Percentiles rank a stretch among this genome's conserved stretches.
These are phyloP conservation scores for Achaetomium macrosporum DNA, from an alignment of 2,329 filamentous ascomycete genomes.

Conservation along the genomic window DNA sequence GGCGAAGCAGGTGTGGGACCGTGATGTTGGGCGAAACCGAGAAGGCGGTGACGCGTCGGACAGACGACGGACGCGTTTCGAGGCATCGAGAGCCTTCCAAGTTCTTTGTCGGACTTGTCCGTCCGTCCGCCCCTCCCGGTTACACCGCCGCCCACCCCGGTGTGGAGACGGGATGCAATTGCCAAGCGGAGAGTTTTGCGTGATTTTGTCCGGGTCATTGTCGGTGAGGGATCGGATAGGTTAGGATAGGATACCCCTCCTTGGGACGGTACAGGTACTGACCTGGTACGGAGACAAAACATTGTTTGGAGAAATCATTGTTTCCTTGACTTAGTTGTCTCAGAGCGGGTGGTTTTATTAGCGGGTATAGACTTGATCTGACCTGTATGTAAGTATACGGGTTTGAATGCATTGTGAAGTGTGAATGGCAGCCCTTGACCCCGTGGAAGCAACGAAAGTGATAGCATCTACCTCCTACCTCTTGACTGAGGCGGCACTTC, in stretches of 20 bases:
- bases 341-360: background rate
- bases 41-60: conserved; percentile 2
- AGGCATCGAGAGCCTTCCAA: background rate
- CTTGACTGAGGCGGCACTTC: too few species aligned
- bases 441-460: too few species aligned
- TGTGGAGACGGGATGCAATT: background rate
- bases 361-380: background rate
- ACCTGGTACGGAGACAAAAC: background rate
- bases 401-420: too few species aligned
- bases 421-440: too few species aligned
- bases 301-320: background rate
- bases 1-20: background rate
- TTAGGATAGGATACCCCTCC: background rate
- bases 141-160: background rate
- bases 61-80: background rate
- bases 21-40: background rate
- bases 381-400: background rate
- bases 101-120: background rate
- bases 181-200: background rate
- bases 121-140: background rate
- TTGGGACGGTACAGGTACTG: background rate
- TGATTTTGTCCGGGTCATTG: background rate
- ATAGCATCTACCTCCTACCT: too few species aligned
- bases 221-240: background rate
- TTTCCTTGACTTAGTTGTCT: background rate